These are phyloP conservation scores for Sclerospora graminicola DNA, from an alignment of 352 stramenopile species.

Conservation along the genomic window DNA sequence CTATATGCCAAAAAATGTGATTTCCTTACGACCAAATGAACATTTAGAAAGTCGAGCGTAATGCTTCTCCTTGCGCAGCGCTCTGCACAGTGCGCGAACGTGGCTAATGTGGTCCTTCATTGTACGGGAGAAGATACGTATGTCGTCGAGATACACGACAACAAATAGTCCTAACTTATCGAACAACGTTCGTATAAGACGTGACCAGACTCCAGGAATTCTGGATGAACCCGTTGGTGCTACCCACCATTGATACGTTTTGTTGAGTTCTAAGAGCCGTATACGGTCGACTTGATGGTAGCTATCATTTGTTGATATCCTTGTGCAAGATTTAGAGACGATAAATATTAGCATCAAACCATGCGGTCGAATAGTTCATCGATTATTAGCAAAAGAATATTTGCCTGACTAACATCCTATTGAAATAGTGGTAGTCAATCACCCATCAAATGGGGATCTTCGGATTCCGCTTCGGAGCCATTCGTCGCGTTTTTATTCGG, in stretches of 20 bases:
- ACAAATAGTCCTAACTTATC: background rate
- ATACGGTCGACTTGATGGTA: background rate
- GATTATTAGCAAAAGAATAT: background rate
- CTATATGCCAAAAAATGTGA: background rate
- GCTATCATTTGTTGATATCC: slow-evolving; percentile 2
- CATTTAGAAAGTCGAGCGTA: background rate
- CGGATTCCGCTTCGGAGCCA: slow-evolving; percentile 6
- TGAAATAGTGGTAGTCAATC: background rate
- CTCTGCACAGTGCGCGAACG: background rate
- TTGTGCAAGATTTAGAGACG: background rate
- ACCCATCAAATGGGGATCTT: slow-evolving; percentile 4
- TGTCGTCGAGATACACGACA: slow-evolving; percentile 3
- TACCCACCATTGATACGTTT: slow-evolving; percentile 4
- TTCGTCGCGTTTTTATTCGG: slow-evolving; percentile 1
- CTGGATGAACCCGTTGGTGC: slow-evolving; percentile 1
- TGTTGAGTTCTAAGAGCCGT: background rate
- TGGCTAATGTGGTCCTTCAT: background rate
- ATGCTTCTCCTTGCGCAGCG: background rate
- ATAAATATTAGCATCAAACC: background rate
- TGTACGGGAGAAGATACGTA: slow-evolving; percentile 2
- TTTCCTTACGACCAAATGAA: background rate
- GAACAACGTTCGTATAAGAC: background rate
- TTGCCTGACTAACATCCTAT: background rate
- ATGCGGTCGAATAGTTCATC: background rate
- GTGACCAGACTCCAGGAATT: slow-evolving; percentile 1